Evolutionary conservation across 73 alveolate species (phyloP).

Genomic region (Paramecium sexaurelia): DNA sequence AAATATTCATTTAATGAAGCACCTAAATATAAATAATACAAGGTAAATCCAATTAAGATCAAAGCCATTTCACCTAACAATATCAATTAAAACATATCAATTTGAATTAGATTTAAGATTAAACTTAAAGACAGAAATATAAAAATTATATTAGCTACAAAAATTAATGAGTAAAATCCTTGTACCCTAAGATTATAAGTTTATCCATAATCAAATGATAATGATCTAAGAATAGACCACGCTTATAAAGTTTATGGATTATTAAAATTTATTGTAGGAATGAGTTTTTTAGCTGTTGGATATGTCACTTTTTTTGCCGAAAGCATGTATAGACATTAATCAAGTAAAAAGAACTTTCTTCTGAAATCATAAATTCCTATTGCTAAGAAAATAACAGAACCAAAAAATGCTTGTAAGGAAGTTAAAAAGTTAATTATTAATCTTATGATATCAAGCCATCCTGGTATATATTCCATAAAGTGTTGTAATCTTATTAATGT

Average conservation of each 20-base stretch:
- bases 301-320: constrained; percentile 23
- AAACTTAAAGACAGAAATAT: background rate
- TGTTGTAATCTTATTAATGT: background rate
- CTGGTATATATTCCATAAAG: background rate
- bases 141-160: constrained; percentile 8
- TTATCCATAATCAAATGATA: constrained; percentile 51
- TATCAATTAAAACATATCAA: background rate
- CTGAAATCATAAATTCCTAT: constrained; percentile 46
- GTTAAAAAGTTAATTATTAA: background rate
- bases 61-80: constrained; percentile 27
- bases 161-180: constrained; percentile 12
- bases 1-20: constrained; percentile 43
- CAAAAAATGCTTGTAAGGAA: constrained; percentile 12
- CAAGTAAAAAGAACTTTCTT: constrained; percentile 47
- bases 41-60: background rate
- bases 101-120: background rate
- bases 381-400: background rate
- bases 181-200: constrained; percentile 17
- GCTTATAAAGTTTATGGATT: constrained; percentile 45
- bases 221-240: constrained; percentile 35
- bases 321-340: constrained; percentile 41
- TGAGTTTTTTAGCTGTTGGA: background rate
- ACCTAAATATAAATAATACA: background rate
- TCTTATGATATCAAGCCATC: background rate
- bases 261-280: constrained; percentile 47